phyloP scores from a whole-genome alignment of 441 rosid genomes.

The Gossypium gossypioides region DNA sequence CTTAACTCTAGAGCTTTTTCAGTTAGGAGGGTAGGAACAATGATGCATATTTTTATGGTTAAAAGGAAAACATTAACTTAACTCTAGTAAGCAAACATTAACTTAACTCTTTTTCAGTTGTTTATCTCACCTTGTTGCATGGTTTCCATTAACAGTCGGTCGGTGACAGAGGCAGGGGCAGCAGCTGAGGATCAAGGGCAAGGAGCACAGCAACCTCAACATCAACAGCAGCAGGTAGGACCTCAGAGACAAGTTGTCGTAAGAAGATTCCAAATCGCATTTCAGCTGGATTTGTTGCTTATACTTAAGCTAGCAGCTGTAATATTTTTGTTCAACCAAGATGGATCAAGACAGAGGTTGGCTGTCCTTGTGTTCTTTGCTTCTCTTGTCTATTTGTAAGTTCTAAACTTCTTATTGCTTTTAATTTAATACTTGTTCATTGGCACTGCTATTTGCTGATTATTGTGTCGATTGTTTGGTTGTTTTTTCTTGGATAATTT shows the following conservation, averaged over 20 bases:
- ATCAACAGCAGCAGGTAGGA: slow-evolving; percentile 53
- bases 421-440: not conserved
- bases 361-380: slow-evolving; percentile 73
- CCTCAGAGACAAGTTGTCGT: slow-evolving; percentile 65
- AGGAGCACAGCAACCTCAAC: slow-evolving; percentile 44
- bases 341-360: slow-evolving; percentile 87
- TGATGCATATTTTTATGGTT: not conserved
- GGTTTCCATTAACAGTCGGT: slow-evolving; percentile 25
- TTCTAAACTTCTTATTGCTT: slow-evolving; percentile 14
- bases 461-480: not conserved
- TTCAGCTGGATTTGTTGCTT: slow-evolving; percentile 83
- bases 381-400: slow-evolving; percentile 77
- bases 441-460: not conserved
- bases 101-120: not conserved
- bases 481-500: not conserved
- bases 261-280: slow-evolving; percentile 80
- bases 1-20: not conserved
- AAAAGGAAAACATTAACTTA: too few relatives aligned
- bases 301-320: slow-evolving; percentile 84
- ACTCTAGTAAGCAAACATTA: too few relatives aligned
- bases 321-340: slow-evolving; percentile 90
- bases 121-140: slow-evolving; percentile 11
- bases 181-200: slow-evolving; percentile 39
- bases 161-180: slow-evolving; percentile 31
- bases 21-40: not conserved